phyloP scores from a whole-genome alignment of 345 rosid genomes.

The Rhizophora apiculata region DNA sequence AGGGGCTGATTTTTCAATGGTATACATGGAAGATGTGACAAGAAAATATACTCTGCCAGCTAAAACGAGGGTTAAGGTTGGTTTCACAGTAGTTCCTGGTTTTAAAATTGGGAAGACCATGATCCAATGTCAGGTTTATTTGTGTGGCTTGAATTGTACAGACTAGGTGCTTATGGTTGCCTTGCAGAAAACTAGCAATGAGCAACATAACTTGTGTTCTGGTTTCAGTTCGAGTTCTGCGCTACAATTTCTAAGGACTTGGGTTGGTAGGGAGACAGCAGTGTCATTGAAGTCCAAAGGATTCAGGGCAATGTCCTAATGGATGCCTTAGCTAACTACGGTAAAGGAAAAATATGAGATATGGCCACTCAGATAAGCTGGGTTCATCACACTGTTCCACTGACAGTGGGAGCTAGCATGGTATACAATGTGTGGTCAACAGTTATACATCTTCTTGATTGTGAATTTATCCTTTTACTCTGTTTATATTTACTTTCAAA shows the following conservation, averaged over 20 bases:
- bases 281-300: constrained; percentile 12
- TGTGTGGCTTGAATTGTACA: constrained; percentile 46
- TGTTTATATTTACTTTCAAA: constrained; percentile 5
- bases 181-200: constrained; percentile 7
- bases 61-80: constrained; percentile 56
- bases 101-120: constrained; percentile 71
- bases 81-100: constrained; percentile 90
- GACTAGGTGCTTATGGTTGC: constrained; percentile 24
- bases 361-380: constrained; percentile 8
- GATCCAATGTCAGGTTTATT: constrained; percentile 76
- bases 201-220: constrained; percentile 3
- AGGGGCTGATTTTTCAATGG: constrained; percentile 69
- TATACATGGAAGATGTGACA: constrained; percentile 81
- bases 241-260: constrained; percentile 12
- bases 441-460: constrained; percentile 7
- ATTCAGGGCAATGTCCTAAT: constrained; percentile 6
- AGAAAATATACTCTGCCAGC: constrained; percentile 31
- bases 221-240: constrained; percentile 8
- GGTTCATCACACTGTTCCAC: not conserved
- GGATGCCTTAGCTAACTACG: constrained; percentile 12
- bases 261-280: constrained; percentile 1
- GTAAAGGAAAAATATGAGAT: constrained; percentile 11
- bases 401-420: constrained; percentile 8
- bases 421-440: constrained; percentile 13
- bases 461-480: constrained; percentile 8